Evolutionary conservation across 2,329 filamentous ascomycete genomes (phyloP).

Genomic region (Alternaria brassicae): DNA sequence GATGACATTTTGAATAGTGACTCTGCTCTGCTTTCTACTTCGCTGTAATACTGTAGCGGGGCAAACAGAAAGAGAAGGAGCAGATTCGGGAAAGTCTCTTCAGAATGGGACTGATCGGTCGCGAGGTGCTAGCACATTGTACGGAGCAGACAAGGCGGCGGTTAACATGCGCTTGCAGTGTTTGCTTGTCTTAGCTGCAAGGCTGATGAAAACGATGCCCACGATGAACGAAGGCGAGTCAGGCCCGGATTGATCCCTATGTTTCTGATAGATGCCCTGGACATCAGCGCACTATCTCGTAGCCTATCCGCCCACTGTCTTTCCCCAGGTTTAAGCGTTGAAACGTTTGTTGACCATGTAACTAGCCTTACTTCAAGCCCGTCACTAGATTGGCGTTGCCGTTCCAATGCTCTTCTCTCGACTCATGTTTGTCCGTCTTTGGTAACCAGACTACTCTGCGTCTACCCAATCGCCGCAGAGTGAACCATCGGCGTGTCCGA

Average conservation of each 20-base stretch:
- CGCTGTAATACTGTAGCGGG: background rate
- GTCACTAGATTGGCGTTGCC: background rate
- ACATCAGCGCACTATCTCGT: background rate
- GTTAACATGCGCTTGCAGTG: background rate
- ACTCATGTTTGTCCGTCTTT: background rate
- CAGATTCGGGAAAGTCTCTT: background rate
- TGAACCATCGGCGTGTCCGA: background rate
- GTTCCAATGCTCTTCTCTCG: background rate
- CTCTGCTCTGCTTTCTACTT: background rate
- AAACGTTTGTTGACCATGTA: background rate
- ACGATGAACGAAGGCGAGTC: background rate
- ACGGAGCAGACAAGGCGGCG: too few species aligned
- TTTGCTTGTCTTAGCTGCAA: background rate
- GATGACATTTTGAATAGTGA: background rate
- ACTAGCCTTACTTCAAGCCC: background rate
- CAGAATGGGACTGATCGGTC: background rate
- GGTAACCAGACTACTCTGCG: background rate
- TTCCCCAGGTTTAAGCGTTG: background rate
- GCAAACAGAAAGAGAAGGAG: background rate
- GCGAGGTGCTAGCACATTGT: background rate
- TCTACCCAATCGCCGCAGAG: background rate
- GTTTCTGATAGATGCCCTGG: background rate
- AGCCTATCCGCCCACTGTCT: background rate
- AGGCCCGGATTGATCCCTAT: background rate
- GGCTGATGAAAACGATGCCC: background rate